Base-by-base conservation (phyloP, 177 flowering plant genomes). In the Telopea speciosissima region DNA sequence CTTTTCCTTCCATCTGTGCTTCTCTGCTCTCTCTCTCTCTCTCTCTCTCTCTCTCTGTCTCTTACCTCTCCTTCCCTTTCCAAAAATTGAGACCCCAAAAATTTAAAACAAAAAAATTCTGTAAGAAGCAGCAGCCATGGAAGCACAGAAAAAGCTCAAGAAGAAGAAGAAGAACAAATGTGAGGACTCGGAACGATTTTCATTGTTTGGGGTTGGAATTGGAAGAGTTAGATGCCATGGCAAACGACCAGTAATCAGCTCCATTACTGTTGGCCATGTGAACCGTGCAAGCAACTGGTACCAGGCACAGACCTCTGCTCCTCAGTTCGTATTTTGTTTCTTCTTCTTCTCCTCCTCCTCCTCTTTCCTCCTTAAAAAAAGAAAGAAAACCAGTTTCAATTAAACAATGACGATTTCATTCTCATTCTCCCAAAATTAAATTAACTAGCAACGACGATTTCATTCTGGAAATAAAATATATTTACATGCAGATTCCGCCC, bases 221-320 rank as follows among this genome's bases (percentile, higher is more conserved):
- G 40, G 40, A 36, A 36, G 72, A 63, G 24, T 70, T 70, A 73
- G 70, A 74, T 49, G 72, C 77, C 85, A 79, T 80, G 23, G 85
- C 85, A 10, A 96, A 85, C 45, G 92, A 85, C 97, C 97, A 92
- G 73, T 84, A 82, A 85, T 92, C 94, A 44, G 94, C 96, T 17
- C 97, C 96, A 65, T 90, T 92, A 71, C 74, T 79, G 72, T 76
- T 79, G 9, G 81, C 87, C 68, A 92, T 88, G 65, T 87, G 84
- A 16, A 74, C 72, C n/a, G 87, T 87, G 71, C 74, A 81, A 1
- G 80, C 84, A 22, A 88, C 82, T 0, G 97, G 97, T 7, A 90
- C 90, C 74, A 92, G 76, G 72, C 94, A 92, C 65, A 92, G 77
- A 0, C 97, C 96, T 26, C 88, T 81, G 81, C 88, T 87, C 80